Evolutionary conservation across 2,329 filamentous ascomycete species (phyloP).

Genomic region (Cladosporium velox): DNA sequence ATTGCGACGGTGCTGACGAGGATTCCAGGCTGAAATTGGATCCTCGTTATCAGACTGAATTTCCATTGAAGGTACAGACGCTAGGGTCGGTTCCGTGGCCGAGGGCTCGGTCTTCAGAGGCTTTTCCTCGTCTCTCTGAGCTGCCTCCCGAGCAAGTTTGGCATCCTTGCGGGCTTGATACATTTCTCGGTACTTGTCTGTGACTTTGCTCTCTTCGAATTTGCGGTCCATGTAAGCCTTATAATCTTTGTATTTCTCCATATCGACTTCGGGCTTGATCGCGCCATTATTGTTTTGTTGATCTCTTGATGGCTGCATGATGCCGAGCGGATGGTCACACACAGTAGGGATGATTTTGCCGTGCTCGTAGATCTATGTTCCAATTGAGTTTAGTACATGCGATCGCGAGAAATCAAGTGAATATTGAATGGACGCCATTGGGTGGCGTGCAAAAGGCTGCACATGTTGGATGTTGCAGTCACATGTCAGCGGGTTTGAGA

Average conservation of each 20-base stretch:
- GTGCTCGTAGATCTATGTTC: neutral
- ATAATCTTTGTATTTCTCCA: neutral
- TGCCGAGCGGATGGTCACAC: neutral
- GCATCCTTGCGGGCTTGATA: neutral
- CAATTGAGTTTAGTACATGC: neutral
- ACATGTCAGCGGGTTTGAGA: neutral
- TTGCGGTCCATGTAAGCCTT: neutral
- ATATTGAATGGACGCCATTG: neutral
- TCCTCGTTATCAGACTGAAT: neutral
- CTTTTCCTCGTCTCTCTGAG: neutral
- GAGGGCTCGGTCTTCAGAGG: neutral
- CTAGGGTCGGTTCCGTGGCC: neutral
- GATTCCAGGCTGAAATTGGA: neutral
- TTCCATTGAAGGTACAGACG: neutral
- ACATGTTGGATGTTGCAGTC: neutral
- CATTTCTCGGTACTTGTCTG: neutral
- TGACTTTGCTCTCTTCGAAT: neutral
- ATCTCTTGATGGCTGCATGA: neutral
- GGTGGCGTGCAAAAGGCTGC: neutral
- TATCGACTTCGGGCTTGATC: neutral
- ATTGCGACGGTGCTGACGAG: neutral
- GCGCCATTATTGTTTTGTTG: neutral
- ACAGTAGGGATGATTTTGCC: neutral
- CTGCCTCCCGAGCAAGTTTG: neutral
- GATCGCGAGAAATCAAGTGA: neutral